Evolutionary conservation across 768 basidiomycete species (phyloP), one percentile per base, ranked within the genome.

Genomic region (Mycena sanguinolenta): DNA sequence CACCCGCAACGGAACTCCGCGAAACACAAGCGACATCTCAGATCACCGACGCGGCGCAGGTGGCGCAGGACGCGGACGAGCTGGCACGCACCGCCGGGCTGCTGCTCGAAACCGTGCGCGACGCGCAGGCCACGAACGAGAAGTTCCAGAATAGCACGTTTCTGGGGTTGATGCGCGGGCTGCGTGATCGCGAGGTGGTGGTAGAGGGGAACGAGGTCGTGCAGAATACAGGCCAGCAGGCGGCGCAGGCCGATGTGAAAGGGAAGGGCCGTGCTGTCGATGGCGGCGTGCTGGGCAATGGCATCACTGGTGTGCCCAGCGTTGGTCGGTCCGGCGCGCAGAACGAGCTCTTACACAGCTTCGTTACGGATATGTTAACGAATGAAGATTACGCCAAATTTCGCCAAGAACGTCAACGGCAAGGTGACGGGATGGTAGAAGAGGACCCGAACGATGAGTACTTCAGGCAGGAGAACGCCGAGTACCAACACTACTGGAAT

Each of bases 141-240:
- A 98, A 97, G 78, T 96, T 98, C 76, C 86, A 89, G 80, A 88
- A 95, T 36, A 95, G 94, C 79, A 86, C 88, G 67, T 98, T 98
- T 78, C 84, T 98, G 85, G 86, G 86, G 25, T 85, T 98, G 30
- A 97, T 98, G 96, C 88, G 87, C 60, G 90, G 94, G 78, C 81
- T 98, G 64, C 85, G 94, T 44, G 96, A 96, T 79, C 88, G 91
- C 10, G 88, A 92, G 75, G 85, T 95, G 46, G 85, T 91, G 19
- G 91, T 97, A 3, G 90, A 93, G 57, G 94, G 92, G 23, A 91
- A 96, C 75, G 81, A 91, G 60, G 88, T 98, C 79, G 92, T 97
- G 14, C 81, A 87, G 66, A 89, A 83, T 59, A 83, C 83, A 55
- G 83, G 81, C 14, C 59, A 66, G 55, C 46, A 4, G 49, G 13